Base-by-base conservation (phyloP, 78 protist species). In the Diacronema lutheri region DNA sequence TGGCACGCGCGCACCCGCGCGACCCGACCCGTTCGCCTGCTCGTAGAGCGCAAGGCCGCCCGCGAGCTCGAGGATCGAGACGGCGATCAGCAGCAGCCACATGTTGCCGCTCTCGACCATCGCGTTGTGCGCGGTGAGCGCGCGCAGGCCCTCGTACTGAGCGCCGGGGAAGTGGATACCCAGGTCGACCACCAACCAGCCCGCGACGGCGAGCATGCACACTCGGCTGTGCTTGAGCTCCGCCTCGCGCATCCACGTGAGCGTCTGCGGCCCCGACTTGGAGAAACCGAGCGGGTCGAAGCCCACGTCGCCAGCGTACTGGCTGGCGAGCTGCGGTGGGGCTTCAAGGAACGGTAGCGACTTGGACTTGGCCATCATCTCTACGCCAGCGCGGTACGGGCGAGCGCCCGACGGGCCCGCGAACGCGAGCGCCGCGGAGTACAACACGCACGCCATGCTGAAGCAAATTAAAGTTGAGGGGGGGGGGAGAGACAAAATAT, bases 161-260 rank as follows among this genome's bases (percentile, higher is more conserved):
- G 41, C 76, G 76, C 76, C 76, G 21, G 76, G 76, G 76, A 68
- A 68, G 0, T 29, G 12, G 50, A 68, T 3, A n/a, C 76, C 76
- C 26, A 68, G 46, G n/a, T 68, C 76, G 50, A 68, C 76, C n/a
- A 55, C 46, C 13, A 68, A 29, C 21, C 37, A 68, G 50, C 76
- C 73, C 73, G 79, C 21, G 64, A 26, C 7, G 29, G 87, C 87
- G 20, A 83, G 80, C 87, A 56, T 44, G 72, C 72, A 33, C 69
- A 83, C 21, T 71, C 87, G 87, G 5, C 87, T 81, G 80, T 83
- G 87, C 87, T 83, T 69, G n/a, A 83, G 80, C 87, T 83, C 87
- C 5, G 87, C 33, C 80, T 83, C 87, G 71, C 87, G 87, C 57
- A 83, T 11, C 87, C 87, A 83, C 81, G 50, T 69, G 72, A 83